phyloP scores from a whole-genome alignment of 2,329 filamentous ascomycete species.

The Sarocladium brachiariae region DNA sequence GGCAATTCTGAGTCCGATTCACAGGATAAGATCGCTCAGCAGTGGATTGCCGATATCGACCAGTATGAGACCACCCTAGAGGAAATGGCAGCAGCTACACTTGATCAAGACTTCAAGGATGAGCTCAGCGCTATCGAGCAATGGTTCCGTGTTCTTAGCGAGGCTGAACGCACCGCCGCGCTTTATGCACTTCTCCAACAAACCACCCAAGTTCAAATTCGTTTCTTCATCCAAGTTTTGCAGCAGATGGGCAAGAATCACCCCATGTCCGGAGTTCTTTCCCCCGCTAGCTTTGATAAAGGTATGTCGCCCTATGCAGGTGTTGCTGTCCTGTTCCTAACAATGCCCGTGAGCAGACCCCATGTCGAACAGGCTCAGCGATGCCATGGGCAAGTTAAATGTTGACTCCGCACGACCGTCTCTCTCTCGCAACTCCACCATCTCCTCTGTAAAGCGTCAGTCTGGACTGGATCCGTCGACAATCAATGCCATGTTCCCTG shows the following conservation, averaged over 20 bases:
- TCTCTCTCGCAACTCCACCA: constrained; percentile 70
- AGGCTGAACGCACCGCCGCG: constrained; percentile 91
- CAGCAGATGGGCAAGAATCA: constrained; percentile 99
- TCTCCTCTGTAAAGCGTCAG: constrained; percentile 72
- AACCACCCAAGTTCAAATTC: constrained; percentile 96
- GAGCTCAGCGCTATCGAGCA: constrained; percentile 98
- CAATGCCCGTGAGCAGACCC: constrained; percentile 55
- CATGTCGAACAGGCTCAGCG: constrained; percentile 91
- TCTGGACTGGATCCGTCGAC: constrained; percentile 89
- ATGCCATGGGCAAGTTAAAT: constrained; percentile 93
- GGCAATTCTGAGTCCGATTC: constrained; percentile 67
- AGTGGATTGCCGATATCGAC: constrained; percentile 98
- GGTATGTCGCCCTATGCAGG: constrained; percentile 53
- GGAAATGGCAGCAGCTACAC: constrained; percentile 97
- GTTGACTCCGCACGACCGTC: constrained; percentile 85
- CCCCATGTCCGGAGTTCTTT: constrained; percentile 91
- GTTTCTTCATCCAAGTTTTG: constrained; percentile 97
- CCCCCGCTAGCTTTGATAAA: constrained; percentile 94
- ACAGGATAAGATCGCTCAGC: constrained; percentile 88
- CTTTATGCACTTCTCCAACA: constrained; percentile 94
- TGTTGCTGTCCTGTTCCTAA: constrained; percentile 13
- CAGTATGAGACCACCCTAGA: constrained; percentile 98
- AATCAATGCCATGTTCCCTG: constrained; percentile 98
- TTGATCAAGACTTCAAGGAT: constrained; percentile 99
- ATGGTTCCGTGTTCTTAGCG: constrained; percentile 96